Base-by-base conservation (phyloP, 2,329 filamentous ascomycete genomes). In the Botrytis aclada region DNA sequence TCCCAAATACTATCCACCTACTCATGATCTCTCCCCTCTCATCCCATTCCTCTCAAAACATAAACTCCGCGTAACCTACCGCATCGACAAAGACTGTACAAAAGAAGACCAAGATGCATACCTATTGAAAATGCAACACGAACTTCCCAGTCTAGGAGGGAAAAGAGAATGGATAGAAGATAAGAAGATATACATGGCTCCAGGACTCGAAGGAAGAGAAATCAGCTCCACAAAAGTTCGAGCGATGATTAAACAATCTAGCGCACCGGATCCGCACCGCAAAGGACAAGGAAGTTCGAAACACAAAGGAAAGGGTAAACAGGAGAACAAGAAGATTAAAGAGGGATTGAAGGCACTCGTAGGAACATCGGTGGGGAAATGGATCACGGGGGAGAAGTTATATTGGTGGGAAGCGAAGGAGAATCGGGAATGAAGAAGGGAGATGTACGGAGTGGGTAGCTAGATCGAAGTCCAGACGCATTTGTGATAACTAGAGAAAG, bases 1-100 rank as follows among this genome's bases (percentile, higher is more conserved):
- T 66, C 87, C 91, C 0, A 93, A 92, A 80, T 95, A 95, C 82
- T 93, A 94, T 79, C 80, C 71, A 75, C 83, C 78, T 51, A 81
- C 72, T 79, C 84, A 79, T 77, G 87, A 91, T 75, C 84, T 88
- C 20, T 81, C 81, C 0, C 87, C 88, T 0, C 83, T 95, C 3
- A 83, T 83, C 1, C 88, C 89, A 0, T 92, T 94, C 79, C 90
- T 95, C 75, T 82, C 83, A 1, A 84, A 85, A 20, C 88, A 93
- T 70, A 84, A 84, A 72, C 81, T 95, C 70, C 84, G 88, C 20
- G 89, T 94, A 1, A 91, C 88, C 67, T 86, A 90, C 5, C 88
- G 87, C 77, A 87, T 85, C 75, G 45, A 54, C n/a, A 18, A n/a
- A 29, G 47, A 47, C 47, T 20, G 9, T 16, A 66, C 32, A 9